Base-by-base conservation (phyloP, 306 rosid genomes). In the Dryas octopetala region DNA sequence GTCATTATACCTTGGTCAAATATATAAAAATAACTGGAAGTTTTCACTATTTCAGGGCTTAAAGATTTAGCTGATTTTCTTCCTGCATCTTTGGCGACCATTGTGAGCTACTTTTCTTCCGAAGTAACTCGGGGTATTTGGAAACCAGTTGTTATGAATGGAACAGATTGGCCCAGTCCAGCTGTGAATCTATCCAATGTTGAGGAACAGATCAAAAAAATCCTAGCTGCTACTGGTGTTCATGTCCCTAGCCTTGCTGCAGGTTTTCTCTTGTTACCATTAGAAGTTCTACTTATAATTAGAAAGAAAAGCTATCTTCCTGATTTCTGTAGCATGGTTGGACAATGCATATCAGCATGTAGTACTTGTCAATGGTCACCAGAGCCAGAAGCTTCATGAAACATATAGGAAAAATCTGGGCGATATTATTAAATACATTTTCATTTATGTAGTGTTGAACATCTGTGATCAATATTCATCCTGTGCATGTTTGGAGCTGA, bases 151-250 rank as follows among this genome's bases (percentile, higher is more conserved):
- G 90, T 85, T 78, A 95, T 95, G 99, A 95, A 95, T 69, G 99
- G 99, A 86, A 88, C 99, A 3, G 99, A 95, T 80, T 95, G 99
- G 99, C 99, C 99, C 14, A 95, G 99, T 75, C 99, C 98, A 4
- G 97, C 97, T 47, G 97, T 94, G 69, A 95, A 92, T 82, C 86
- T 95, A 67, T 83, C 82, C 72, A 82, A 88, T 53, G 99, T 95
- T 23, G 99, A 95, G 88, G 96, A 88, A 76, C 98, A 92, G 83
- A 90, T 95, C 62, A 95, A 82, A 81, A 92, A 89, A 86, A 90
- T 95, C 77, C 83, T 95, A 78, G 99, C 98, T 74, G 91, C 93
- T 46, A 95, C 99, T 51, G 99, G 99, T 76, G 97, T 95, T 74
- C 90, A 86, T 81, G 84, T 95, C 76, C 99, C 98, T 26, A 95